These are phyloP conservation scores for Tricholomella constricta DNA, from an alignment of 768 basidiomycete species.

Conservation along the genomic window DNA sequence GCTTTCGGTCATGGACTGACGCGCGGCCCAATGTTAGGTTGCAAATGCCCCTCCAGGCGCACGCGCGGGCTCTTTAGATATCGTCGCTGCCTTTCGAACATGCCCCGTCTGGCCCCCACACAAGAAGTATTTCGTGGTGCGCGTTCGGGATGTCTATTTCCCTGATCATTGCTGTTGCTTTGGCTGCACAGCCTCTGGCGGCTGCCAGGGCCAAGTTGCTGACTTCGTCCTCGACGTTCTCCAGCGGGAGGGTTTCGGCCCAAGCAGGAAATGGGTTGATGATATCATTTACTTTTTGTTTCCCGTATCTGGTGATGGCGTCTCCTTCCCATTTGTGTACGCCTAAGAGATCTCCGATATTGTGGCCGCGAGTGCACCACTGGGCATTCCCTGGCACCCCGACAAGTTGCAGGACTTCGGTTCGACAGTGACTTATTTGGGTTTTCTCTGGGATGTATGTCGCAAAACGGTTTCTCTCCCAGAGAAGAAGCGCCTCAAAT, in stretches of 20 bases:
- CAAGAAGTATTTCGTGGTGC: conserved; percentile 30
- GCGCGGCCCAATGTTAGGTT: too few relatives aligned
- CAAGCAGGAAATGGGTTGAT: conserved; percentile 33
- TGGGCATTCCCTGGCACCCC: conserved; percentile 27
- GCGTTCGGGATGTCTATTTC: conserved; percentile 16
- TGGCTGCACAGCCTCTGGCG: conserved; percentile 22
- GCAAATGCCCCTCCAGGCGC: conserved; percentile 17
- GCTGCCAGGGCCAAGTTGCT: conserved; percentile 22
- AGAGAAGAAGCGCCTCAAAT: conserved; percentile 26
- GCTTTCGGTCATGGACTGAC: too few relatives aligned
- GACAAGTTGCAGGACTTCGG: conserved; percentile 26
- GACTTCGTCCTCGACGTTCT: conserved; percentile 25
- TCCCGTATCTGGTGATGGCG: neutral
- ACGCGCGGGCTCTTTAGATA: conserved; percentile 29
- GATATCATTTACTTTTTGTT: conserved; percentile 26
- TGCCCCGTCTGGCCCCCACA: conserved; percentile 26
- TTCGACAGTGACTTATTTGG: conserved; percentile 22
- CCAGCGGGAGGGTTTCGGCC: conserved; percentile 10
- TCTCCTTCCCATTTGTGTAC: neutral
- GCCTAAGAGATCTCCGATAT: conserved; percentile 4
- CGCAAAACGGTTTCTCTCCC: conserved; percentile 23
- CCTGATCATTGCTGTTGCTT: conserved; percentile 25
- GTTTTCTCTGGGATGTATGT: conserved; percentile 31
- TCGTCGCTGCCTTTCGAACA: conserved; percentile 33
- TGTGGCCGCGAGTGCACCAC: conserved; percentile 7